Conservation (phyloP, 768 basidiomycete genomes). For the Amanita muscaria region DNA sequence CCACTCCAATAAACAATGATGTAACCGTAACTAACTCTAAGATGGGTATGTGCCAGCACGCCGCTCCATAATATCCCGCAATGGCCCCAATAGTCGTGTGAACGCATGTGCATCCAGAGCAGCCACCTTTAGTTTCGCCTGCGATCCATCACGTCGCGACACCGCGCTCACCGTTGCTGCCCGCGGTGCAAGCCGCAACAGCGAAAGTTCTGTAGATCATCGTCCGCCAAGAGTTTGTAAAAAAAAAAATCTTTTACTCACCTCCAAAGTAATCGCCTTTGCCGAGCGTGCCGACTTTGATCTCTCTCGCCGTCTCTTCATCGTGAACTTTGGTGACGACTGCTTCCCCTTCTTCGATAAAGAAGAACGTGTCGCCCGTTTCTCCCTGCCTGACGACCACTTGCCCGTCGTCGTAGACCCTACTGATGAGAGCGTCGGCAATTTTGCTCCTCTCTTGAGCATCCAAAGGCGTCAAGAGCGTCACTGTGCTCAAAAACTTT, state of each 20-base stretch:
- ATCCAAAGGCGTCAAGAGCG: constrained; percentile 78
- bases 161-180: constrained; percentile 94
- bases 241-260: constrained; percentile 26
- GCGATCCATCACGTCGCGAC: constrained; percentile 34
- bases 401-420: constrained; percentile 74
- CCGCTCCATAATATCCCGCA: constrained; percentile 89
- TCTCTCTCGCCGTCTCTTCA: constrained; percentile 50
- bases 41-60: constrained; percentile 72
- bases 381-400: constrained; percentile 90
- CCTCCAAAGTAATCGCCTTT: constrained; percentile 99
- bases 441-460: constrained; percentile 92
- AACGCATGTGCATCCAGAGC: constrained; percentile 91
- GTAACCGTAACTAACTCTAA: too few relatives aligned
- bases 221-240: neutral
- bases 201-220: constrained; percentile 64
- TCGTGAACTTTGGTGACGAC: constrained; percentile 71
- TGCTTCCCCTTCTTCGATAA: constrained; percentile 92
- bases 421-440: constrained; percentile 87
- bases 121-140: constrained; percentile 80
- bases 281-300: constrained; percentile 64
- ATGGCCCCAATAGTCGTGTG: constrained; percentile 84
- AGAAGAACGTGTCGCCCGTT: constrained; percentile 95
- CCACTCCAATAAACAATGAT: constrained; percentile 13
- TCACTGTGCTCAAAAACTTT: constrained; percentile 86
- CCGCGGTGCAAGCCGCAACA: constrained; percentile 81